phyloP scores from a whole-genome alignment of 2,329 filamentous ascomycete genomes.

The Fusarium nanum region DNA sequence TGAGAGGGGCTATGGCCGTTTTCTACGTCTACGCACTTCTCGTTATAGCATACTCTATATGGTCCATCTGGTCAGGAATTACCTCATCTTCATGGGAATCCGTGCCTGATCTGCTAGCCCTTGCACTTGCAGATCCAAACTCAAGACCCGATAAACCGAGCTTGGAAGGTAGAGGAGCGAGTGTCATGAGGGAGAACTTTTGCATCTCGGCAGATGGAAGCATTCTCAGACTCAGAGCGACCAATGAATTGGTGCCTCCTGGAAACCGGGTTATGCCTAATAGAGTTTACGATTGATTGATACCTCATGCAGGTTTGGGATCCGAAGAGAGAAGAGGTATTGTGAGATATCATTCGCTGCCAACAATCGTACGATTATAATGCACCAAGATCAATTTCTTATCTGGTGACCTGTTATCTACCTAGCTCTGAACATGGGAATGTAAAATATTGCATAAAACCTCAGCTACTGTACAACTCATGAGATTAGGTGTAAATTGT shows the following conservation, averaged over 20 bases:
- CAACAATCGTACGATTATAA: no score
- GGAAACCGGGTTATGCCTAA: slow-evolving; percentile 9
- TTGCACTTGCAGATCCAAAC: slow-evolving; percentile 1
- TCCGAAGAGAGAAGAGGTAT: neutral
- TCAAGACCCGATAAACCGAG: accelerated
- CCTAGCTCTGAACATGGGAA: neutral
- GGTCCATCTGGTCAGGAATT: slow-evolving; percentile 18
- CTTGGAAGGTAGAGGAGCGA: no score
- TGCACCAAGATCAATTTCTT: no score
- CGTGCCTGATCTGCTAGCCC: slow-evolving; percentile 13
- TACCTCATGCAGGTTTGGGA: no score
- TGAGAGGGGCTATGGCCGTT: slow-evolving; percentile 17
- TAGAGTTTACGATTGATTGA: slow-evolving; percentile 5
- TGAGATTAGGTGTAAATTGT: no score
- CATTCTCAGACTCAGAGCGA: neutral
- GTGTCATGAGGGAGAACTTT: slow-evolving; percentile 13
- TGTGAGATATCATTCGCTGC: no score
- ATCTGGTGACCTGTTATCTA: no score
- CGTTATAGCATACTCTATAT: neutral
- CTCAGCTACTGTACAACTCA: no score
- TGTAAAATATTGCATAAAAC: neutral
- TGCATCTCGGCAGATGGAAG: slow-evolving; percentile 3
- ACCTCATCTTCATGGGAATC: slow-evolving; percentile 25
- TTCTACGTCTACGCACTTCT: slow-evolving; percentile 22
- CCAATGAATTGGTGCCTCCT: neutral